Evolutionary conservation across 352 stramenopile genomes (phyloP), one percentile per base, ranked within the genome.

Genomic region (Plasmopara viticola): DNA sequence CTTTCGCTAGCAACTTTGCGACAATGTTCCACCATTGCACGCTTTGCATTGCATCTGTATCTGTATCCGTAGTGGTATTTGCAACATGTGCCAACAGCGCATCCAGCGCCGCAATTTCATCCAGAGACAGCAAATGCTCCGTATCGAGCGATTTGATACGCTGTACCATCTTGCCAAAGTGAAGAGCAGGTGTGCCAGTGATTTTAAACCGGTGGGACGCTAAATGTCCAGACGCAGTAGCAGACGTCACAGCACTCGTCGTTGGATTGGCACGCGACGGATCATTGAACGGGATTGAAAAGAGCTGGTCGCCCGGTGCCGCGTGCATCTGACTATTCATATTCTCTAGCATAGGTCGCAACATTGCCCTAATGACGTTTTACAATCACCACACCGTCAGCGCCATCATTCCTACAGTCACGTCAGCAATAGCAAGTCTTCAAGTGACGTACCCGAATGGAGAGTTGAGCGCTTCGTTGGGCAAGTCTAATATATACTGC

Each of bases 401-500:
- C 20, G 20, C 20, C 20, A 25, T 25, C 20, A 25, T 25, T 25
- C 20, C 13, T 33, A 45, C 15, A 18, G 20, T 25, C 20, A 53
- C 20, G 5, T 18, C 12, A 12, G 9, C 25, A 25, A 15, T 39
- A 39, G 46, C 29, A 13, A 28, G 8, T 44, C 10, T 18, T 8
- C 46, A 42, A 25, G 14, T 37, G 15, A 75, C 67, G 60, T 86
- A 90, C 67, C 91, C 91, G 55, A 97, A 84, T 2, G 91, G 91
- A 33, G 84, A 92, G 6, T 83, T 85, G 1, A 98, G 68, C 34
- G 92, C 90, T 63, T 89, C 76, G 35, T 88, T 74, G 1, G 92
- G 92, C 10, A 97, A 66, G 35, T 96, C 76, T 25, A 97, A 51
- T 56, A 98, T 97, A 71, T 86, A 82, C 43, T 82, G 67, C 13